Evolutionary conservation across 2,329 filamentous ascomycete species (phyloP), one percentile per base, ranked within the genome.

Genomic region (Claviceps africana): DNA sequence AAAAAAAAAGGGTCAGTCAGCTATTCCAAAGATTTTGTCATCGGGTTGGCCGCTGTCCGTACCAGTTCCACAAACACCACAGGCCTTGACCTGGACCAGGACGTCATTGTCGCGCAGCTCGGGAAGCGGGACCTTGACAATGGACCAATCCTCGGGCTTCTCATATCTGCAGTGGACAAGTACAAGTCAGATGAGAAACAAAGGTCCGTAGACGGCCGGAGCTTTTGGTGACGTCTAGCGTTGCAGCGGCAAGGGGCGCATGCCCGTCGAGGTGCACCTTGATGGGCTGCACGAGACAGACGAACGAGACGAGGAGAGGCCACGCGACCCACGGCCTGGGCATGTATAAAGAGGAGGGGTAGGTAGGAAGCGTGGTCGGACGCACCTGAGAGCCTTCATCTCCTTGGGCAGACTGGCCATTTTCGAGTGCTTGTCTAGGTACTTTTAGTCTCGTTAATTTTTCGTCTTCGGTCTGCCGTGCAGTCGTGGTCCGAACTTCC

Each of bases 51-150:
- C 55, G 28, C 5, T 8, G 22, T 61, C 66, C 76, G 22, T 61
- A 66, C 76, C 75, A 57, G 75, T 78, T 57, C 76, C 76, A 58
- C 79, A 82, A 56, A 82, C 78, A 70, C 79, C 79, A 58, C 78
- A 82, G 52, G 78, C 81, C 68, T 83, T 83, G 61, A 85, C 81
- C 68, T 84, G 81, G 67, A 83, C 74, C 59, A 82, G 67, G 57
- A 82, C 70, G 65, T 83, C 79, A 54, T 79, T 75, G 28, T 79
- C 72, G 58, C 78, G 75, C 57, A 83, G 67, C 58, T 70, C 73
- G 21, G 81, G 81, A 7, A 84, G 74, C 56, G 81, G 79, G 37
- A 83, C 76, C 11, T 78, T 70, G 57, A 83, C 79, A 54, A 84
- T 74, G 57, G 72, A 71, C 67, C 76, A 82, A 54, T 77, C 71